Evolutionary conservation across 805 yeast species (phyloP).

Genomic region (Candida sphagnicola): DNA sequence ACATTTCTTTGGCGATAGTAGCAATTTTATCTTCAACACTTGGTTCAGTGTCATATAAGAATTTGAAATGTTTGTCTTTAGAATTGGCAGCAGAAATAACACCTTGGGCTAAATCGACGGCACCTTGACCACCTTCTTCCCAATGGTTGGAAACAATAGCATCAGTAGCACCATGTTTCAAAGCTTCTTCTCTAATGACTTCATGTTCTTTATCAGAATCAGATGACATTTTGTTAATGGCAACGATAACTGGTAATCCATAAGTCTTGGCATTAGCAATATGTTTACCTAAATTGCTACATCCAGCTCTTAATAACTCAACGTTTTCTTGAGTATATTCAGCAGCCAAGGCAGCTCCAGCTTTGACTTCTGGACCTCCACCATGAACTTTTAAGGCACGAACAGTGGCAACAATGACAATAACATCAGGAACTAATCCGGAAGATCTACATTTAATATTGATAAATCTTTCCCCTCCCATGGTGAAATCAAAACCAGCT

Average conservation of each 20-base stretch:
- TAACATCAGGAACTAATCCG: conserved; percentile 83
- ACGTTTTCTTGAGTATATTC: conserved; percentile 80
- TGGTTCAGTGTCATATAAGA: conserved; percentile 66
- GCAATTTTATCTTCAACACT: conserved; percentile 77
- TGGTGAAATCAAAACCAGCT: conserved; percentile 97
- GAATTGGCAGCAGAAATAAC: conserved; percentile 41
- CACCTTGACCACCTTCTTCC: conserved; percentile 95
- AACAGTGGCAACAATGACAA: conserved; percentile 92
- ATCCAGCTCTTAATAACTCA: conserved; percentile 72
- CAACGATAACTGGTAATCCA: conserved; percentile 92
- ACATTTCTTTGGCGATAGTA: conserved; percentile 81
- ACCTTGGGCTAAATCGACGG: conserved; percentile 76
- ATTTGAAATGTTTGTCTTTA: conserved; percentile 30
- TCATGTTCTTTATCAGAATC: conserved; percentile 81
- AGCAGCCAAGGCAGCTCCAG: conserved; percentile 81
- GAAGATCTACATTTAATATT: conserved; percentile 94
- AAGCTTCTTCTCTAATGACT: conserved; percentile 72
- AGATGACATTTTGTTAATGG: conserved; percentile 81
- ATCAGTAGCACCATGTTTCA: conserved; percentile 88
- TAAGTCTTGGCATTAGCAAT: conserved; percentile 79
- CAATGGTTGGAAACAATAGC: conserved; percentile 92
- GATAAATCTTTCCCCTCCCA: conserved; percentile 98
- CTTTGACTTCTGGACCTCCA: conserved; percentile 95
- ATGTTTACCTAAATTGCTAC: conserved; percentile 87
- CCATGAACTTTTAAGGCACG: conserved; percentile 97